These are phyloP conservation scores for Pseudonitzschia delicatissima DNA, from an alignment of 108 stramenopile species.

Conservation along the genomic window DNA sequence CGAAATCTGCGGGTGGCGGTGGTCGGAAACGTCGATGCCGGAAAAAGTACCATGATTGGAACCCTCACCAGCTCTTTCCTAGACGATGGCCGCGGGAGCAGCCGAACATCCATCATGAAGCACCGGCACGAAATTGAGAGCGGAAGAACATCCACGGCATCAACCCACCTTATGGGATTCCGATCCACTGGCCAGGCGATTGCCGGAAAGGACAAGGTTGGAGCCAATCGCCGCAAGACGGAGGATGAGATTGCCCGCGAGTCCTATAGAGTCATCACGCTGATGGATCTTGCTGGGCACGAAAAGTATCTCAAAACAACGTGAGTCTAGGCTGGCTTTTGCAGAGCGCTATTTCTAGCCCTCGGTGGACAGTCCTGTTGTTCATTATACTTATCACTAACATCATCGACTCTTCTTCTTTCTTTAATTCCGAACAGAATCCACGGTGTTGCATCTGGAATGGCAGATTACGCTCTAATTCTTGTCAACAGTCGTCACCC, in stretches of 20 bases:
- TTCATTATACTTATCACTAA: neutral
- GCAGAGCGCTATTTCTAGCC: too few species aligned
- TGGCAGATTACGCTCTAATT: conserved; percentile 95
- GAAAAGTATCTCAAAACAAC: conserved; percentile 99
- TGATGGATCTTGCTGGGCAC: conserved; percentile 98
- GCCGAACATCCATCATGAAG: conserved; percentile 90
- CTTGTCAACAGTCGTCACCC: conserved; percentile 96
- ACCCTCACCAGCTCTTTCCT: conserved; percentile 86
- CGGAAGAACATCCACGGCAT: conserved; percentile 94
- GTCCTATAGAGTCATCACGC: conserved; percentile 81
- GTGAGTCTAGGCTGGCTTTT: conserved; percentile 20
- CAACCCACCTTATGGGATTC: conserved; percentile 93
- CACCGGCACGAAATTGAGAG: conserved; percentile 98
- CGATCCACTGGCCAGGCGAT: conserved; percentile 75
- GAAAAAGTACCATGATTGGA: conserved; percentile 94
- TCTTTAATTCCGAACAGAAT: conserved; percentile 40
- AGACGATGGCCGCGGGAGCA: conserved; percentile 96
- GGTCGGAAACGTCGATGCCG: conserved; percentile 98
- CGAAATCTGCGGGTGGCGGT: conserved; percentile 92
- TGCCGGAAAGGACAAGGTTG: conserved; percentile 57
- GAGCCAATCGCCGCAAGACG: conserved; percentile 68
- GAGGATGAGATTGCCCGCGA: conserved; percentile 83
- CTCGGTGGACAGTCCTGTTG: too few species aligned
- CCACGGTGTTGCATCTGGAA: conserved; percentile 92
- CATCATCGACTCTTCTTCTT: neutral